Evolutionary conservation across 2,329 filamentous ascomycete genomes (phyloP).

Genomic region (Microdochium trichocladiopsis): DNA sequence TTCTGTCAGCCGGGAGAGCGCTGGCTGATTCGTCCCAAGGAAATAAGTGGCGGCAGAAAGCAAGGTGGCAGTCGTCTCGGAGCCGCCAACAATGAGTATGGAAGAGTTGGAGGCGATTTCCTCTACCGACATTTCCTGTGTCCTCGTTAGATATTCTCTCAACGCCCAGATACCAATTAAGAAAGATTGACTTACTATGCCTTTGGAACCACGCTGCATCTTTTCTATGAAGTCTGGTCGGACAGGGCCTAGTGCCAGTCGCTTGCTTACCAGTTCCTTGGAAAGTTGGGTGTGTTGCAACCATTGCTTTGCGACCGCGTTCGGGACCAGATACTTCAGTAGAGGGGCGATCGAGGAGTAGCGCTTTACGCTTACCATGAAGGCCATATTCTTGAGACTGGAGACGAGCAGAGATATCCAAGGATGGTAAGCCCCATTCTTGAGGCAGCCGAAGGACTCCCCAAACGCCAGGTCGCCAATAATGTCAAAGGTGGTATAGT

Average conservation of each 20-base stretch:
- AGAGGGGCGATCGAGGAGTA: not conserved
- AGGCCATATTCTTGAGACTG: not conserved
- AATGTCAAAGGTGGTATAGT: no score
- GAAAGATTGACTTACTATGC: not conserved
- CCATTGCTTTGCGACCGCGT: not conserved
- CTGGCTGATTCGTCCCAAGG: conserved; percentile 2
- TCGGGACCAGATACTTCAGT: not conserved
- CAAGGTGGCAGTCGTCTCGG: conserved; percentile 10
- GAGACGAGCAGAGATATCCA: not conserved
- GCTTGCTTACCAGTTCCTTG: not conserved
- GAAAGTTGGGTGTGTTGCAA: not conserved
- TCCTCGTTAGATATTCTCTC: no score
- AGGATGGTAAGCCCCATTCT: not conserved
- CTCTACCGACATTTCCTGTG: not conserved
- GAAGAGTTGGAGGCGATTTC: conserved; percentile 6
- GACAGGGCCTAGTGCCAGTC: not conserved
- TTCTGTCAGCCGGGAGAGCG: conserved; percentile 3
- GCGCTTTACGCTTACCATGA: not conserved
- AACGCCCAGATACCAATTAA: not conserved
- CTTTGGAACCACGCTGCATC: not conserved
- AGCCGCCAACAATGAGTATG: conserved; percentile 8
- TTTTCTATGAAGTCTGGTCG: not conserved
- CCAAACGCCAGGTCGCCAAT: not conserved
- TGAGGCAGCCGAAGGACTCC: conserved; percentile 1
- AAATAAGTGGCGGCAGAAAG: conserved; percentile 6